A percentile compares a stretch with the other conserved stretches of the same genome.
Conservation (phyloP, 371 early-diverging fungal genomes). For the Zychaea mexicana region DNA sequence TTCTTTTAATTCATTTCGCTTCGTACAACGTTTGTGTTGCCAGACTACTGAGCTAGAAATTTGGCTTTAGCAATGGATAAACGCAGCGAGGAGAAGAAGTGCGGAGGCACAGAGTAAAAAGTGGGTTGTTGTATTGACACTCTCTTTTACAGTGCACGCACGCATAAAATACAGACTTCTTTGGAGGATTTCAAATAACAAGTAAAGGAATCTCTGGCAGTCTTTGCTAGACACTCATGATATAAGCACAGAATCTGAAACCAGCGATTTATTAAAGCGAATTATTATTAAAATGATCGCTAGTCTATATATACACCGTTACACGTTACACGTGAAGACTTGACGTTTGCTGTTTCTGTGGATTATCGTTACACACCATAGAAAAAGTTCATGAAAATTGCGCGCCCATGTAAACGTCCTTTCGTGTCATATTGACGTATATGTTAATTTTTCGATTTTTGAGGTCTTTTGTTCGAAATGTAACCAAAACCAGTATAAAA, state of each 20-base stretch:
- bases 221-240: too few species aligned
- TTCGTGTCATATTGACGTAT: background rate
- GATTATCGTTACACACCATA: background rate
- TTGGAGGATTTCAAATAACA: too few species aligned
- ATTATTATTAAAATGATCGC: background rate
- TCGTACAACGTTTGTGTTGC: conserved; percentile 19
- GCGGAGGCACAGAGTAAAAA: too few species aligned
- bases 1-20: conserved; percentile 14
- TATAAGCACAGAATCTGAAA: background rate
- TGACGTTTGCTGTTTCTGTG: too few species aligned
- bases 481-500: too few species aligned
- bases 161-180: too few species aligned
- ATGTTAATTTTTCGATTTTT: conserved; percentile 3
- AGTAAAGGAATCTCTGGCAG: too few species aligned
- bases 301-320: background rate
- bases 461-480: too few species aligned
- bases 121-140: too few species aligned
- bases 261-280: background rate
- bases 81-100: background rate
- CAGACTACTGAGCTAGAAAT: conserved; percentile 6
- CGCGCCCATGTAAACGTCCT: too few species aligned
- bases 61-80: background rate
- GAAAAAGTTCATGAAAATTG: background rate
- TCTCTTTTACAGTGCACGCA: too few species aligned
- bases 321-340: background rate